Evolutionary conservation across 1,284 basidiomycete species (phyloP).

Genomic region (Papiliotrema flavescens): DNA sequence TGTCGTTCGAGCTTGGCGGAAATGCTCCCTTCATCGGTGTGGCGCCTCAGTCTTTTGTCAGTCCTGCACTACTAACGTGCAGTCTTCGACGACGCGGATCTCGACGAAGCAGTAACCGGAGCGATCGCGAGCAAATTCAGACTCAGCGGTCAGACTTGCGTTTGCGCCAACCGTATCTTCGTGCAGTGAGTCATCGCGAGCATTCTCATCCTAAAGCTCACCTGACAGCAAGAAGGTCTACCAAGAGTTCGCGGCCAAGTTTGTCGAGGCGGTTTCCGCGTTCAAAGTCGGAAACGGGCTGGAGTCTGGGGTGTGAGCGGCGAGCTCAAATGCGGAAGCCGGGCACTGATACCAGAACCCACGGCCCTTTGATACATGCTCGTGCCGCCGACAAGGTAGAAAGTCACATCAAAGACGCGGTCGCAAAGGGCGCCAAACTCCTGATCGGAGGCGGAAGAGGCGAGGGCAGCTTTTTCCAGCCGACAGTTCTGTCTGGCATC

Average conservation of each 20-base stretch:
- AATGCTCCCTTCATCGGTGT: conserved; percentile 48
- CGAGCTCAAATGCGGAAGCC: conserved; percentile 30
- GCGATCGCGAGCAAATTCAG: conserved; percentile 87
- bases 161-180: conserved; percentile 20
- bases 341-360: conserved; percentile 56
- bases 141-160: conserved; percentile 72
- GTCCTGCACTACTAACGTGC: too few species aligned
- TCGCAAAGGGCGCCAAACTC: conserved; percentile 75
- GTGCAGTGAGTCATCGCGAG: not conserved
- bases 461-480: conserved; percentile 59
- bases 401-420: conserved; percentile 77
- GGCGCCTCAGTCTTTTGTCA: not conserved
- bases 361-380: conserved; percentile 85
- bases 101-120: conserved; percentile 84
- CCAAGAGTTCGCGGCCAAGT: conserved; percentile 30
- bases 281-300: conserved; percentile 89
- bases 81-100: conserved; percentile 90
- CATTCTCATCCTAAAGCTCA: not conserved
- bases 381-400: conserved; percentile 80
- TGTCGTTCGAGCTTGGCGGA: conserved; percentile 72
- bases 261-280: conserved; percentile 56
- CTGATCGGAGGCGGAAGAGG: conserved; percentile 72
- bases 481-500: conserved; percentile 83
- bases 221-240: conserved; percentile 21
- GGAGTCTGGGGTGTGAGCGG: conserved; percentile 55